phyloP scores from a whole-genome alignment of 768 basidiomycete genomes.

The Tricholoma furcatifolium region DNA sequence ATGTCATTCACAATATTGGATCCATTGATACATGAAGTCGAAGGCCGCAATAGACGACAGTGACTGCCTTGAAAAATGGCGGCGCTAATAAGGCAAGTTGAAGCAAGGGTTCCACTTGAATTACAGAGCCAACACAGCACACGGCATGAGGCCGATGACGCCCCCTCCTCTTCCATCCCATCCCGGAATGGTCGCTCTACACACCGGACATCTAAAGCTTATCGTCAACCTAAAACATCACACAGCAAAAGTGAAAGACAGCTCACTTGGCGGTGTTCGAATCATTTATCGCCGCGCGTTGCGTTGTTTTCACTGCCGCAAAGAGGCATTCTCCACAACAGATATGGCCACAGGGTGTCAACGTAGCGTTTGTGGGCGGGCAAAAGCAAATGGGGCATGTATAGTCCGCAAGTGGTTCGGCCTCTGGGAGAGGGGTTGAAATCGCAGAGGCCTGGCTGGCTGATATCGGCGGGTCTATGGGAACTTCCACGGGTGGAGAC shows the following conservation, averaged over 20 bases:
- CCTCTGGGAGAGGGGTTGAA: slow-evolving; percentile 9
- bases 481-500: slow-evolving; percentile 3
- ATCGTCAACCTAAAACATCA: neutral
- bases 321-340: slow-evolving; percentile 78
- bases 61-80: too few species aligned
- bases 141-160: slow-evolving; percentile 58
- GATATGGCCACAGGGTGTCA: slow-evolving; percentile 81
- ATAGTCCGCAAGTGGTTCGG: slow-evolving; percentile 55
- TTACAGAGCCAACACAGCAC: slow-evolving; percentile 30
- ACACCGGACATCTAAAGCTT: slow-evolving; percentile 60
- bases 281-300: slow-evolving; percentile 38
- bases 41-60: too few species aligned
- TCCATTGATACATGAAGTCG: too few species aligned
- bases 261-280: slow-evolving; percentile 37
- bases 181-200: slow-evolving; percentile 60
- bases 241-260: slow-evolving; percentile 1
- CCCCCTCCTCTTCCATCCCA: slow-evolving; percentile 75
- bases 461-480: slow-evolving; percentile 3
- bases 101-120: too few species aligned
- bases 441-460: slow-evolving; percentile 3
- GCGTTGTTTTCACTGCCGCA: slow-evolving; percentile 63
- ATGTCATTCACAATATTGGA: too few species aligned
- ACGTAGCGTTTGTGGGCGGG: slow-evolving; percentile 68
- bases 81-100: too few species aligned
- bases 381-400: slow-evolving; percentile 81